phyloP scores from a whole-genome alignment of 1,284 basidiomycete species.

The Melampsora americana region DNA sequence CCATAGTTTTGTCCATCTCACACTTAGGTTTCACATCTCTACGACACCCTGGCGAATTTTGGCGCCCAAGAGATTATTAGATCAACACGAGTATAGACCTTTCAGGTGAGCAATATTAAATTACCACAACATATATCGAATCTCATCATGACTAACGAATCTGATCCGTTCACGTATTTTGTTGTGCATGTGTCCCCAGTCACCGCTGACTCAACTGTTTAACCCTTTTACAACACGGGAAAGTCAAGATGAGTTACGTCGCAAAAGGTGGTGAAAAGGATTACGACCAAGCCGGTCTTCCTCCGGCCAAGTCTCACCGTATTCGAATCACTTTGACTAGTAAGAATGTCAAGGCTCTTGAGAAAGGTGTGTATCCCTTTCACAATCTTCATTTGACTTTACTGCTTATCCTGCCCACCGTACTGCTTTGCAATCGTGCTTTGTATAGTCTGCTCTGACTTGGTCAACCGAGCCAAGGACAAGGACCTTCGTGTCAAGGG shows the following conservation, averaged over 20 bases:
- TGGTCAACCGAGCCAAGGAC: slow-evolving; percentile 99
- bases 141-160: too few species aligned
- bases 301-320: slow-evolving; percentile 93
- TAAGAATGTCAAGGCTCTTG: slow-evolving; percentile 95
- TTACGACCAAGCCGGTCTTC: slow-evolving; percentile 64
- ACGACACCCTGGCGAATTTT: too few species aligned
- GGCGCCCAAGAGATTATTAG: too few species aligned
- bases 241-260: slow-evolving; percentile 91
- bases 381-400: too few species aligned
- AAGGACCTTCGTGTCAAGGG: slow-evolving; percentile 99
- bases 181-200: slow-evolving; percentile 48
- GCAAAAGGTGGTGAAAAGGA: slow-evolving; percentile 95
- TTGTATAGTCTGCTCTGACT: slow-evolving; percentile 80
- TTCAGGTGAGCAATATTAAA: too few species aligned
- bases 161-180: too few species aligned
- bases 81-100: too few species aligned
- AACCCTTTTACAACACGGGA: slow-evolving; percentile 55
- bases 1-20: neutral
- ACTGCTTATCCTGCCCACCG: neutral
- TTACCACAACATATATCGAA: too few species aligned
- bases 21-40: neutral
- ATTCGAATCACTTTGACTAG: slow-evolving; percentile 98
- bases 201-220: slow-evolving; percentile 56
- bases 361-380: slow-evolving; percentile 71
- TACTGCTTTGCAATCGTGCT: neutral